These are phyloP conservation scores for Phlegmacium glaucopus DNA, from an alignment of 768 basidiomycete species.

Conservation along the genomic window DNA sequence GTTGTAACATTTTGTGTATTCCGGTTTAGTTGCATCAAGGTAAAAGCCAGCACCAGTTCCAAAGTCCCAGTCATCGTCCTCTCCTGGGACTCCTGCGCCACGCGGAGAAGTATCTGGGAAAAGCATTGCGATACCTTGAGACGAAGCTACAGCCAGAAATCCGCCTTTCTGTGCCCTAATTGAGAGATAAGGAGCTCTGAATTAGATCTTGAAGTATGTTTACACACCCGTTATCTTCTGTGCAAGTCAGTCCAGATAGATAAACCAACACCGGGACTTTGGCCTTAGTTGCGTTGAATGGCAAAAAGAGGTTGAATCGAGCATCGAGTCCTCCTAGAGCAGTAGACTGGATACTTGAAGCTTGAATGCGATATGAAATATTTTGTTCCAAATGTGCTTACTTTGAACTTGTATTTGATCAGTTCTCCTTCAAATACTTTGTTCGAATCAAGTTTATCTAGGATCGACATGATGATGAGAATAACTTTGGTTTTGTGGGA, in stretches of 20 bases:
- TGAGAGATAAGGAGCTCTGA: not conserved
- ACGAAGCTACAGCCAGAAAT: slow-evolving; percentile 82
- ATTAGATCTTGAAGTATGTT: not conserved
- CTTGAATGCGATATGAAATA: slow-evolving; percentile 3
- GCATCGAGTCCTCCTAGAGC: slow-evolving; percentile 68
- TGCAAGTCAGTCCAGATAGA: slow-evolving; percentile 87
- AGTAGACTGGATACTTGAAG: slow-evolving; percentile 45
- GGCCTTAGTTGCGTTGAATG: slow-evolving; percentile 46
- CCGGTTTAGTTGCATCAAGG: slow-evolving; percentile 79
- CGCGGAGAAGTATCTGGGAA: slow-evolving; percentile 97
- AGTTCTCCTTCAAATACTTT: slow-evolving; percentile 79
- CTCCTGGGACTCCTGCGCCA: slow-evolving; percentile 82
- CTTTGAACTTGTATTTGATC: slow-evolving; percentile 86
- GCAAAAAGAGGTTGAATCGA: slow-evolving; percentile 88
- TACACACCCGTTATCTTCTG: slow-evolving; percentile 86
- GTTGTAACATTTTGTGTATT: slow-evolving; percentile 74
- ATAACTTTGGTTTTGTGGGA: not conserved
- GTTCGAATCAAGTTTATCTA: slow-evolving; percentile 74
- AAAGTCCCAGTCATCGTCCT: slow-evolving; percentile 85
- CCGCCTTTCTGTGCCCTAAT: slow-evolving; percentile 90
- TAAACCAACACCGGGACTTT: slow-evolving; percentile 75
- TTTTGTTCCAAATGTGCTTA: slow-evolving; percentile 11
- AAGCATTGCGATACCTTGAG: slow-evolving; percentile 84
- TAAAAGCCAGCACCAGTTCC: slow-evolving; percentile 98
- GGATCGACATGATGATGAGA: slow-evolving; percentile 13